Conservation (phyloP, 306 rosid genomes). For the Quercus variabilis region DNA sequence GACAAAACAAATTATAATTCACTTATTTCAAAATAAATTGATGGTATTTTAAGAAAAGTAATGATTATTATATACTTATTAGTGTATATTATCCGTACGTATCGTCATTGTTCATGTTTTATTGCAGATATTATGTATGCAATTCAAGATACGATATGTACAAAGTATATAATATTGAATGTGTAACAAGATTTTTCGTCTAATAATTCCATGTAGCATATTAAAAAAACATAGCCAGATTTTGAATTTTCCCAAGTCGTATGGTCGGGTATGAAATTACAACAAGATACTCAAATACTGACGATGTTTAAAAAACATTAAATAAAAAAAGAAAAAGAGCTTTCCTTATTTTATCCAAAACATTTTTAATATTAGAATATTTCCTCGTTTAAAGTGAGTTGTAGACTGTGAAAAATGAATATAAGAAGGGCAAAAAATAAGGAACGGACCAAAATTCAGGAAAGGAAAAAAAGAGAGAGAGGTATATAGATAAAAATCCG, state of each 20-base stretch:
- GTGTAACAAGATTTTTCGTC: too few species aligned
- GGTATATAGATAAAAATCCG: slow-evolving; percentile 49
- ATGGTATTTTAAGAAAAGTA: too few species aligned
- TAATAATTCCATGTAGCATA: neutral
- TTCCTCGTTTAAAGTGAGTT: neutral
- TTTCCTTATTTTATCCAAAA: neutral
- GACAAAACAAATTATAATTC: too few species aligned
- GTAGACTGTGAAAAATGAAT: neutral
- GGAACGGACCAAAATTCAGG: neutral
- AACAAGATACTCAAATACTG: neutral
- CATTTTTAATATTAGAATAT: neutral
- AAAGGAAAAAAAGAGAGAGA: neutral
- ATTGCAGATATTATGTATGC: too few species aligned
- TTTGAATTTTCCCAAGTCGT: neutral
- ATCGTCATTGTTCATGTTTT: too few species aligned
- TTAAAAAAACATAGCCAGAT: neutral
- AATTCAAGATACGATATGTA: too few species aligned
- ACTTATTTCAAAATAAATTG: too few species aligned
- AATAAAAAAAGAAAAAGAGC: too few species aligned
- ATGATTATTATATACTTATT: too few species aligned
- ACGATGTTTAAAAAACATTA: too few species aligned
- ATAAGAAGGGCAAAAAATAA: neutral
- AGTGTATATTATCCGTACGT: too few species aligned
- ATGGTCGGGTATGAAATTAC: neutral
- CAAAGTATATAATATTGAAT: too few species aligned